Base-by-base conservation (phyloP, 164 flowering plant genomes). In the Houttuynia cordata region DNA sequence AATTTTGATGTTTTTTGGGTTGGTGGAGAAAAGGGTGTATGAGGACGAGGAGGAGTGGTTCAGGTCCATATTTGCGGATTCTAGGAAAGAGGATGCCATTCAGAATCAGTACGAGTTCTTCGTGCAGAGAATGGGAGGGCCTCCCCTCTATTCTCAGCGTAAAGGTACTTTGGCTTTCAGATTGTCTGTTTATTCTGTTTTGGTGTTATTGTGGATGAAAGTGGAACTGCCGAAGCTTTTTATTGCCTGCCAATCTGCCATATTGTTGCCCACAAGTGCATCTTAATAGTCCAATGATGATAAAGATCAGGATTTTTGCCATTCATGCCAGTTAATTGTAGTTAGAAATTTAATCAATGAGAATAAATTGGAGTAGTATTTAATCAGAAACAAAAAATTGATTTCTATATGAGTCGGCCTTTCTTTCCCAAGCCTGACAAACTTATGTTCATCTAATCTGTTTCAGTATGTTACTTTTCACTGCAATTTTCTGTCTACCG, bases 11-110 rank as follows among this genome's bases (percentile, higher is more conserved):
- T 4, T 45, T 45, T 45, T 12, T 12, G 17, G 14, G 49, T 45
- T 45, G 49, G 49, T 45, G 49, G 49, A 45, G 45, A 45, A n/a
- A 58, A 91, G 98, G 86, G 98, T 91, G 59, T 91, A 81, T 56
- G 91, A 82, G n/a, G 98, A 91, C 53, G 96, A 84, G 25, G 91
- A 91, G 68, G 98, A 91, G 59, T 91, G 98, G 98, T 91, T 91
- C 64, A 76, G 91, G 19, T 78, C 84, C 41, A 87, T 91, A 18
- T 91, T 91, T 62, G 83, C 84, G 0, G 74, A 77, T 66, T 91
- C 98, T 1, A 80, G 66, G 60, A 91, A 88, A 68, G 96, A 91
- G 70, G 95, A 91, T 51, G 98, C 96, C 0, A 91, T 91, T 57
- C 88, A 71, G 69, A 91, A 91, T 57, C 98, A 91, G 54, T 91